phyloP scores from a whole-genome alignment of 305 asterid species.

The Solanum hybrid region DNA sequence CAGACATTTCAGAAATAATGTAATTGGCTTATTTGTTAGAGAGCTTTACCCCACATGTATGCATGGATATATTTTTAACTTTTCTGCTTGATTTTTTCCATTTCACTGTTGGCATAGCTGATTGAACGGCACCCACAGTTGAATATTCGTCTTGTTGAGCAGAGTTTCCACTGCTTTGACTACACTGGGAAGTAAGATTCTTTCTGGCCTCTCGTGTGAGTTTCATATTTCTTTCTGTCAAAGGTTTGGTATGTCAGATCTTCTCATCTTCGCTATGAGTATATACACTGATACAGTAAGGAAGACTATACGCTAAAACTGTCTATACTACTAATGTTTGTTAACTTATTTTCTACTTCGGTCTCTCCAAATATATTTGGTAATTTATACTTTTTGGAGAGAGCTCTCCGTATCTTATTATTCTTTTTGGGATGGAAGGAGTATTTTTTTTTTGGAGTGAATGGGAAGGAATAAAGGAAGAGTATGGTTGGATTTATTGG shows the following conservation, averaged over 20 bases:
- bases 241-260: neutral
- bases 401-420: neutral
- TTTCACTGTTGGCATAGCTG: conserved; percentile 8
- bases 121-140: conserved; percentile 48
- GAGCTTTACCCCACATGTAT: neutral
- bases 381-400: neutral
- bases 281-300: neutral
- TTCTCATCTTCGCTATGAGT: neutral
- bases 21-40: neutral
- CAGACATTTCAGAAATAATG: neutral
- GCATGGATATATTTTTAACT: neutral
- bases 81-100: conserved; percentile 2
- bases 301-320: neutral
- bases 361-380: neutral
- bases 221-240: neutral
- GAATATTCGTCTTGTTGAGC: conserved; percentile 44
- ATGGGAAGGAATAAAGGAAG: neutral
- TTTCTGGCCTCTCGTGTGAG: neutral
- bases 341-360: neutral
- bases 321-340: neutral
- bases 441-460: neutral
- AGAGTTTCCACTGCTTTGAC: conserved; percentile 57
- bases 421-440: neutral
- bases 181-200: conserved; percentile 38
- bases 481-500: neutral